Percentiles rank a stretch among this genome's conserved stretches.
Evolutionary conservation across 257 asterid species (phyloP).

Genomic region (Cordia subcordata): DNA sequence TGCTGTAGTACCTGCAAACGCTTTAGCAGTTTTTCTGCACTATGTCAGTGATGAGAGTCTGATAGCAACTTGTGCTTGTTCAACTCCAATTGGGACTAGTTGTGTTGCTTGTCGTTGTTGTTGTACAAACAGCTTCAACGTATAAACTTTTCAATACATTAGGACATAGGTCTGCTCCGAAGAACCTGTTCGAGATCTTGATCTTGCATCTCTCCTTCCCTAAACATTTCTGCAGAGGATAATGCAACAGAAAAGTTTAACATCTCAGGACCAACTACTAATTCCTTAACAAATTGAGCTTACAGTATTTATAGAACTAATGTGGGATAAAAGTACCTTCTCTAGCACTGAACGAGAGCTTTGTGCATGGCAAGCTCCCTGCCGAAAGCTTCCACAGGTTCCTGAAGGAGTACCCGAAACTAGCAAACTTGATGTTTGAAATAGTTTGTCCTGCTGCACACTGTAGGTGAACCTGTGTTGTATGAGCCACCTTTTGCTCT

Average conservation of each 20-base stretch:
- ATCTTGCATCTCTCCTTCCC: constrained; percentile 50
- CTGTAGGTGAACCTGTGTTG: constrained; percentile 34
- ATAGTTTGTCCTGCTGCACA: constrained; percentile 43
- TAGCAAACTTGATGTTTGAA: constrained; percentile 47
- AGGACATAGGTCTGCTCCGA: constrained; percentile 58
- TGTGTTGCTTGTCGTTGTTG: not conserved
- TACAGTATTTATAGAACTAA: too few relatives aligned
- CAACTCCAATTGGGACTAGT: not conserved
- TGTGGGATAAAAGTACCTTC: too few relatives aligned
- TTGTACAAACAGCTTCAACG: constrained; percentile 48
- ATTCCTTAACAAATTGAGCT: too few relatives aligned
- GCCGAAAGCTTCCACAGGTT: constrained; percentile 38
- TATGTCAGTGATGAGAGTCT: too few relatives aligned
- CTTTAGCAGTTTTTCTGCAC: too few relatives aligned
- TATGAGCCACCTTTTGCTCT: constrained; percentile 26
- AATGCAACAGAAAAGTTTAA: too few relatives aligned
- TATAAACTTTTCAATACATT: constrained; percentile 41
- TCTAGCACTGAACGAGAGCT: constrained; percentile 36
- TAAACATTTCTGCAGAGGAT: constrained; percentile 38
- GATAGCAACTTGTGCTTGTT: too few relatives aligned
- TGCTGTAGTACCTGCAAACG: too few relatives aligned
- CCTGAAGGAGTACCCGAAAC: constrained; percentile 59
- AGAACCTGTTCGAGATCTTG: constrained; percentile 35
- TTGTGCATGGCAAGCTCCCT: constrained; percentile 44
- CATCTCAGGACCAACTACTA: too few relatives aligned